Conservation (phyloP, 2,329 filamentous ascomycete species). For the Dothistroma septosporum region DNA sequence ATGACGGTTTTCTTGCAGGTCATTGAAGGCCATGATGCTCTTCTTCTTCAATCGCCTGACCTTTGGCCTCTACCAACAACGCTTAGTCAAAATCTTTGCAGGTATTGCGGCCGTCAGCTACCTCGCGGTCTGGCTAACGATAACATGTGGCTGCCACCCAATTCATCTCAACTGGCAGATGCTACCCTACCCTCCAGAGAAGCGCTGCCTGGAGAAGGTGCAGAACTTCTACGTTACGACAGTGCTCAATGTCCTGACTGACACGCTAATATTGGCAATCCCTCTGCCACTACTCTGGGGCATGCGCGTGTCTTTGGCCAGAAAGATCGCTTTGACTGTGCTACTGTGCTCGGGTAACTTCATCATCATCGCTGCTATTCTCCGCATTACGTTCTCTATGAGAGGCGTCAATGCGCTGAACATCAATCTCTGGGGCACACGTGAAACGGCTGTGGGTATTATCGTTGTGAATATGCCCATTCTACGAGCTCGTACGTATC, state of each 20-base stretch:
- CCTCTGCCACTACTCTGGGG: slow-evolving; percentile 36
- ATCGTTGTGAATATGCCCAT: slow-evolving; percentile 37
- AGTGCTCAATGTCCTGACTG: slow-evolving; percentile 34
- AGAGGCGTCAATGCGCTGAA: slow-evolving; percentile 28
- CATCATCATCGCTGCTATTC: slow-evolving; percentile 35
- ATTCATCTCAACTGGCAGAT: slow-evolving; percentile 31
- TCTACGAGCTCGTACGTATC: slow-evolving; percentile 22
- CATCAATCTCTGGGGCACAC: slow-evolving; percentile 38
- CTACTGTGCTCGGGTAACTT: slow-evolving; percentile 37
- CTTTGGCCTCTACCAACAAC: slow-evolving; percentile 31
- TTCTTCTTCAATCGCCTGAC: slow-evolving; percentile 34
- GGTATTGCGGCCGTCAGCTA: slow-evolving; percentile 29
- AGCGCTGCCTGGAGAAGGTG: slow-evolving; percentile 24
- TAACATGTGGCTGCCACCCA: slow-evolving; percentile 32
- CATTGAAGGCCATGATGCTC: slow-evolving; percentile 23
- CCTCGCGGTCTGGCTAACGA: slow-evolving; percentile 31
- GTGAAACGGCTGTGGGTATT: slow-evolving; percentile 36
- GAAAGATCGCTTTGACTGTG: slow-evolving; percentile 34
- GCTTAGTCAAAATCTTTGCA: slow-evolving; percentile 30
- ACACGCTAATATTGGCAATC: slow-evolving; percentile 31
- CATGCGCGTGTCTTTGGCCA: slow-evolving; percentile 30
- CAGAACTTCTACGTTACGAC: slow-evolving; percentile 30
- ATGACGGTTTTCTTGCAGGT: background rate
- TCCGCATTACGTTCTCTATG: slow-evolving; percentile 33
- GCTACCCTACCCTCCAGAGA: slow-evolving; percentile 21